Percentiles rank a stretch among this genome's conserved stretches.
Conservation (phyloP, 2,329 filamentous ascomycete species). For the Epicoccum nigrum region DNA sequence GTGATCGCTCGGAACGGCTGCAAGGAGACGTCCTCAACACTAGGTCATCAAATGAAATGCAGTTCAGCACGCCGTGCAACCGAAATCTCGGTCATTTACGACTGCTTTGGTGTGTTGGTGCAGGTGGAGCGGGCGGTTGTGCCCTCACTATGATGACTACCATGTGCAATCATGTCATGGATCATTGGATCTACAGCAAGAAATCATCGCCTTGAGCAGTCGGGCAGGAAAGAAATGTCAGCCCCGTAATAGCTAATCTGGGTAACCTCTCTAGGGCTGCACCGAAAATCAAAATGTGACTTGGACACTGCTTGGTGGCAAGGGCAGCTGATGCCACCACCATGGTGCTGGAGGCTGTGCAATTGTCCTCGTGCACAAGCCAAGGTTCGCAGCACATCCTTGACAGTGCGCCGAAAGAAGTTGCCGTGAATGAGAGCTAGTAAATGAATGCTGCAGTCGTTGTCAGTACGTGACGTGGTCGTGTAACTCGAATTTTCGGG, state of each 20-base stretch:
- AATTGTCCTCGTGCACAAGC: slow-evolving; percentile 15
- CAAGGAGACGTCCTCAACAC: slow-evolving; percentile 17
- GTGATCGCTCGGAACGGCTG: slow-evolving; percentile 29
- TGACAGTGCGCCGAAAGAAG: neutral
- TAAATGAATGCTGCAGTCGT: neutral
- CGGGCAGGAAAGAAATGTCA: neutral
- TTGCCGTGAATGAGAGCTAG: neutral
- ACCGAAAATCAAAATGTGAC: slow-evolving; percentile 8
- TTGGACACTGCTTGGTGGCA: slow-evolving; percentile 23
- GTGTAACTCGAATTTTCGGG: neutral
- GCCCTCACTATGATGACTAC: no score
- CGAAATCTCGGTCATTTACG: slow-evolving; percentile 21
- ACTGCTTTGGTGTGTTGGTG: slow-evolving; percentile 29
- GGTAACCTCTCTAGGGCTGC: slow-evolving; percentile 7
- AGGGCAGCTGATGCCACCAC: slow-evolving; percentile 27
- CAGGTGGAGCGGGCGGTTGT: slow-evolving; percentile 12
- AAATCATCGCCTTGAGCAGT: neutral
- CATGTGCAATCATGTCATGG: neutral
- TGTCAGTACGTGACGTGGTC: neutral
- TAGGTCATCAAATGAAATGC: slow-evolving; percentile 25
- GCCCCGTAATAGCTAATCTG: slow-evolving; percentile 2
- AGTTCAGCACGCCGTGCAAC: slow-evolving; percentile 32
- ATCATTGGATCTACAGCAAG: slow-evolving; percentile 3
- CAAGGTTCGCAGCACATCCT: slow-evolving; percentile 17
- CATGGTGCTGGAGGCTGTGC: slow-evolving; percentile 10